Conservation (phyloP, 2,329 filamentous ascomycete genomes). For the Scedosporium boydii region DNA sequence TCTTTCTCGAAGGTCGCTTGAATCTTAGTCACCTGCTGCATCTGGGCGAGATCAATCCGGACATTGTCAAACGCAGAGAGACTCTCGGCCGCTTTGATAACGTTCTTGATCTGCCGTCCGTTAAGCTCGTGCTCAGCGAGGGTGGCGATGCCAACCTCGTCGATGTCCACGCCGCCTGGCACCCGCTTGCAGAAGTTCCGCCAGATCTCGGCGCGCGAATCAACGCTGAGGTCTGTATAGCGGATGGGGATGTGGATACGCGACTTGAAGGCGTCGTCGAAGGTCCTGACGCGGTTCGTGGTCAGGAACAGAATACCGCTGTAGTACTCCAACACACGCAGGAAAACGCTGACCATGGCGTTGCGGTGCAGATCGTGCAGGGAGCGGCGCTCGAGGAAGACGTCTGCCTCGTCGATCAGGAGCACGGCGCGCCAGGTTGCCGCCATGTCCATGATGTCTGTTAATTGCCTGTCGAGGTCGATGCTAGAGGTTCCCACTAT, state of each 20-base stretch:
- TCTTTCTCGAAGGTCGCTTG: conserved; percentile 76
- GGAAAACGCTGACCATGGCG: conserved; percentile 23
- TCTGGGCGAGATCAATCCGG: conserved; percentile 66
- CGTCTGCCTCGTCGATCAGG: conserved; percentile 13
- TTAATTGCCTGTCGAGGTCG: conserved; percentile 64
- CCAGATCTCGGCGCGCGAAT: conserved; percentile 73
- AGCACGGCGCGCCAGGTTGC: conserved; percentile 17
- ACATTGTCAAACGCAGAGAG: conserved; percentile 68
- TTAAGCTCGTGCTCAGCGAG: conserved; percentile 58
- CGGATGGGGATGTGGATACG: conserved; percentile 77
- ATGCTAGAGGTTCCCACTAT: conserved; percentile 62
- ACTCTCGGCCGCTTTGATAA: conserved; percentile 61
- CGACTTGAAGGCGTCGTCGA: conserved; percentile 84
- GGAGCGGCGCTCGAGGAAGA: conserved; percentile 12
- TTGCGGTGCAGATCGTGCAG: conserved; percentile 15
- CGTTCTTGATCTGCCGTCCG: conserved; percentile 73
- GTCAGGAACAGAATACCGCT: conserved; percentile 32
- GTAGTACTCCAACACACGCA: conserved; percentile 30
- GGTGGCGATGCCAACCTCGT: conserved; percentile 52
- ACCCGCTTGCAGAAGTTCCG: conserved; percentile 73
- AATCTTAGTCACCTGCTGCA: conserved; percentile 72
- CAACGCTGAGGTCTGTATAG: conserved; percentile 64
- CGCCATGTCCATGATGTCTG: conserved; percentile 50
- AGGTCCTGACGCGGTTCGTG: conserved; percentile 51
- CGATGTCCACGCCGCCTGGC: conserved; percentile 50